A percentile compares a stretch with the other conserved stretches of the same genome.
These are phyloP conservation scores for Colletotrichum lentis DNA, from an alignment of 2,329 filamentous ascomycete genomes.

Conservation along the genomic window DNA sequence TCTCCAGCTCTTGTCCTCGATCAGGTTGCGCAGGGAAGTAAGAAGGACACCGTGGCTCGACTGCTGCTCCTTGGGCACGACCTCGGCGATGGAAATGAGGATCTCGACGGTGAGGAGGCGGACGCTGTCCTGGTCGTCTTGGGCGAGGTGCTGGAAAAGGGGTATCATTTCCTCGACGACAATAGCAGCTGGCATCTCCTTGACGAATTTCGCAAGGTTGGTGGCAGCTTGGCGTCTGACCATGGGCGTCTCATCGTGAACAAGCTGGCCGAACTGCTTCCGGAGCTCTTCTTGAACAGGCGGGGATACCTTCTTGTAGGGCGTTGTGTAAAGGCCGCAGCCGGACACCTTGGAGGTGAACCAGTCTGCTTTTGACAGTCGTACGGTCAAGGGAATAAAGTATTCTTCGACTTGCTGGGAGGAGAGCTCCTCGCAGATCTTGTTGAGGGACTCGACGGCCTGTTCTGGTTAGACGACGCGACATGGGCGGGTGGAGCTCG, in stretches of 20 bases:
- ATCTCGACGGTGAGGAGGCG: slow-evolving; percentile 95
- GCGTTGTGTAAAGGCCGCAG: slow-evolving; percentile 91
- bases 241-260: slow-evolving; percentile 99
- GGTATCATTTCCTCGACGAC: slow-evolving; percentile 99
- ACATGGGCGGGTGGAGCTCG: slow-evolving; percentile 19
- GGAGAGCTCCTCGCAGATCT: slow-evolving; percentile 94
- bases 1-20: slow-evolving; percentile 99
- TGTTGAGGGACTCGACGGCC: slow-evolving; percentile 99
- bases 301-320: slow-evolving; percentile 89
- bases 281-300: slow-evolving; percentile 90
- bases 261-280: slow-evolving; percentile 89
- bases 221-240: slow-evolving; percentile 96
- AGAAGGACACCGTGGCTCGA: slow-evolving; percentile 93
- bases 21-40: slow-evolving; percentile 87
- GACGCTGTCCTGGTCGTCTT: slow-evolving; percentile 97
- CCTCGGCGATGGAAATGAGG: slow-evolving; percentile 94
- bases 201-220: slow-evolving; percentile 96
- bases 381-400: slow-evolving; percentile 94
- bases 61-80: slow-evolving; percentile 97
- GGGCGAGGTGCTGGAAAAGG: slow-evolving; percentile 94
- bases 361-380: slow-evolving; percentile 99
- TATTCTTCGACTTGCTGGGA: slow-evolving; percentile 94
- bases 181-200: slow-evolving; percentile 90
- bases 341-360: slow-evolving; percentile 99
- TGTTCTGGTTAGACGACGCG: slow-evolving; percentile 49